Conservation (phyloP, 2,329 filamentous ascomycete genomes). For the Diaporthe eres region DNA sequence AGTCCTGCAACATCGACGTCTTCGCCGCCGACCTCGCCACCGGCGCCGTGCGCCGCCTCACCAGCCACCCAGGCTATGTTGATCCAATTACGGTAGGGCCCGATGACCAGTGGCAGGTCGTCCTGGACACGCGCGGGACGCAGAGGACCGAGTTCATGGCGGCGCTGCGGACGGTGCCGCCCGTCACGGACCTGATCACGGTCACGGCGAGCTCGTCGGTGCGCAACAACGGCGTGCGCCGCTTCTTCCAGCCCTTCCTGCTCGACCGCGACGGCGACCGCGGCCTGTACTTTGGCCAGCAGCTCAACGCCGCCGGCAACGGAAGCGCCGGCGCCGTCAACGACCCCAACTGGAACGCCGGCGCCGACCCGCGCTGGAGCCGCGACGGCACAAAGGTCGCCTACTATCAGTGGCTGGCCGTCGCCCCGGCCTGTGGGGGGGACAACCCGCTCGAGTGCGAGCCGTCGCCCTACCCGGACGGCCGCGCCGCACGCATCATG, state of each 20-base stretch:
- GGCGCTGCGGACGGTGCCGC: constrained; percentile 58
- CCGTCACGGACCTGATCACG: constrained; percentile 55
- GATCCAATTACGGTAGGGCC: constrained; percentile 59
- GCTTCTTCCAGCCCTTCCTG: constrained; percentile 62
- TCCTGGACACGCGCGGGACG: constrained; percentile 59
- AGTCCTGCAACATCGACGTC: constrained; percentile 61
- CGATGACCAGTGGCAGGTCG: constrained; percentile 59
- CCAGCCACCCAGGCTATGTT: constrained; percentile 58
- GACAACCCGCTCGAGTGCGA: constrained; percentile 58
- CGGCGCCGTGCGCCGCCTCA: constrained; percentile 58
- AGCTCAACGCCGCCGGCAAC: constrained; percentile 56
- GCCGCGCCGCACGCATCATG: constrained; percentile 57
- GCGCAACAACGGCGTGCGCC: constrained; percentile 60
- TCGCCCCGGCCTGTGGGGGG: constrained; percentile 59
- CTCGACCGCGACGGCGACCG: constrained; percentile 61
- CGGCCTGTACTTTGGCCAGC: constrained; percentile 59
- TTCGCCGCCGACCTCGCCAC: constrained; percentile 57
- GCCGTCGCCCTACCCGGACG: constrained; percentile 55
- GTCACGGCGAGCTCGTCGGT: constrained; percentile 54
- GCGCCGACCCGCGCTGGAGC: constrained; percentile 60
- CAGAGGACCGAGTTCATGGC: constrained; percentile 58
- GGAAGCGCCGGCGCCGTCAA: constrained; percentile 54
- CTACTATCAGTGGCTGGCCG: constrained; percentile 57
- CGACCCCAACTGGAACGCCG: constrained; percentile 63
- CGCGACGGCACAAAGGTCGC: constrained; percentile 58